phyloP scores from a whole-genome alignment of 345 rosid genomes.

The Adansonia digitata region DNA sequence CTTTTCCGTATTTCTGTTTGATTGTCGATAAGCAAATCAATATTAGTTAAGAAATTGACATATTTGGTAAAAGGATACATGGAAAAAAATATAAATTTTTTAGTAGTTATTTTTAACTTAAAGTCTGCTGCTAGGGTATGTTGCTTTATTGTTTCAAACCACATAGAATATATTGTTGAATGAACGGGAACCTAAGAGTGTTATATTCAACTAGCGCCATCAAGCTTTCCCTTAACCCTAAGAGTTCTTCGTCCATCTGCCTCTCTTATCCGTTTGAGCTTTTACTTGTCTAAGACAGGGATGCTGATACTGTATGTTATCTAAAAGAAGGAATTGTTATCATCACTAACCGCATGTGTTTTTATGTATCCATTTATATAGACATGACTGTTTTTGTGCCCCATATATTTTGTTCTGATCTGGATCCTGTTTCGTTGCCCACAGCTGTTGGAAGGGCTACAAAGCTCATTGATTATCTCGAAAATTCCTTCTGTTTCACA shows the following conservation, averaged over 20 bases:
- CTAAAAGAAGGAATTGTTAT: background rate
- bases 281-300: background rate
- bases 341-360: background rate
- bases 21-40: too few relatives aligned
- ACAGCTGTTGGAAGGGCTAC: slow-evolving; percentile 92
- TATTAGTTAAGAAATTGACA: background rate
- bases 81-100: background rate
- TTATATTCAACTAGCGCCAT: too few relatives aligned
- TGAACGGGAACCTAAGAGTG: background rate
- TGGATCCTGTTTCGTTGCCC: background rate
- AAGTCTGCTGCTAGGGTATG: background rate
- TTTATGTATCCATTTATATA: background rate
- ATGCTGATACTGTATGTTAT: background rate
- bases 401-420: background rate
- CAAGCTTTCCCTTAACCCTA: too few relatives aligned
- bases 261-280: background rate
- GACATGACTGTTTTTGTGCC: background rate
- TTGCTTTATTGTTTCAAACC: background rate
- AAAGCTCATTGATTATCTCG: slow-evolving; percentile 75
- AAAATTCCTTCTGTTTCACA: slow-evolving; percentile 74
- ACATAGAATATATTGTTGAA: background rate
- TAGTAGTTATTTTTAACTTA: background rate
- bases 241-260: background rate
- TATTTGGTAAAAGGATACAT: background rate
- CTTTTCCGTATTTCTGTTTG: too few relatives aligned